Conservation (phyloP, 169 alveolate genomes). For the Ichthyophthirius multifiliis region DNA sequence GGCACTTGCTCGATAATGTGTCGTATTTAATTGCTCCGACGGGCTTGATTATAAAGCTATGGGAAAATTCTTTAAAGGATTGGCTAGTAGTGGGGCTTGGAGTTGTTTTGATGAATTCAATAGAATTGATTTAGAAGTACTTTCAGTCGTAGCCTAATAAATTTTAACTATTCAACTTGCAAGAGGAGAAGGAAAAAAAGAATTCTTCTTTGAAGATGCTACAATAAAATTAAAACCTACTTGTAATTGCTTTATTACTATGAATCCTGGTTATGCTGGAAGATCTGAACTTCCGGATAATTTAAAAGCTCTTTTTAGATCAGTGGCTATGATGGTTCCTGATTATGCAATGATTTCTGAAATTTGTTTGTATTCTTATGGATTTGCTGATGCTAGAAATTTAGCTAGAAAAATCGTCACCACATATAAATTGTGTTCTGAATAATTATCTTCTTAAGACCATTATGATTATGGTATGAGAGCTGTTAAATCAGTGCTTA, state of each 20-base stretch:
- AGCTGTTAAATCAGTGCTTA: conserved; percentile 87
- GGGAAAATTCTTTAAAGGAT: conserved; percentile 88
- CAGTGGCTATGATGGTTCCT: conserved; percentile 90
- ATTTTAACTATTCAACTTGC: conserved; percentile 77
- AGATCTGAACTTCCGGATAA: conserved; percentile 87
- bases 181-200: conserved; percentile 70
- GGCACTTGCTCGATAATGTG: conserved; percentile 88
- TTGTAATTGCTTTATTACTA: conserved; percentile 83
- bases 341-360: conserved; percentile 85
- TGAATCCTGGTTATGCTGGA: conserved; percentile 90
- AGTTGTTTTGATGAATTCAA: conserved; percentile 90
- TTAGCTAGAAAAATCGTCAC: conserved; percentile 83
- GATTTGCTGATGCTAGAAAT: conserved; percentile 80
- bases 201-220: conserved; percentile 87
- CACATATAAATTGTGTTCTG: conserved; percentile 86
- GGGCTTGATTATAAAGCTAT: conserved; percentile 81
- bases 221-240: conserved; percentile 70
- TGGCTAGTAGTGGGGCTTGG: conserved; percentile 90
- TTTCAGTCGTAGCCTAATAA: conserved; percentile 88
- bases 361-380: conserved; percentile 82
- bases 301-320: conserved; percentile 81
- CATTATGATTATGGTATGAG: conserved; percentile 91
- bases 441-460: conserved; percentile 76
- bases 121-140: conserved; percentile 87
- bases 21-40: conserved; percentile 90